Base-by-base conservation (phyloP, 371 early-diverging fungal species). In the Mycotypha africana region DNA sequence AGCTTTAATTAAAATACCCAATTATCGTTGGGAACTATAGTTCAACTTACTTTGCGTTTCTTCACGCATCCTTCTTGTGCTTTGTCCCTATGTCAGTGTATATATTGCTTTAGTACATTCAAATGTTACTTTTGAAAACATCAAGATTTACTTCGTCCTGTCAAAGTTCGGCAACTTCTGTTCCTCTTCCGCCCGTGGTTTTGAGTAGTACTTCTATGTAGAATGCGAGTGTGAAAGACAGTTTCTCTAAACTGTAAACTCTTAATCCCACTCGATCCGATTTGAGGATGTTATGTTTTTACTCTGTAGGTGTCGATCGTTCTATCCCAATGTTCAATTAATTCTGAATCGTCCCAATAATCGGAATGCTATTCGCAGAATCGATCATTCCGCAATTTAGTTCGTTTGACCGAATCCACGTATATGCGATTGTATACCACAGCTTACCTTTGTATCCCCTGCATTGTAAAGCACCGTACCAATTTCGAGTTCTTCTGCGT, bases 321-420 rank as follows among this genome's bases (percentile, higher is more conserved):
- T 38, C 19, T 44, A 17, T 60, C 60, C 60, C 60, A 60, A 23
- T 60, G 60, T 4, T 50, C 60, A 40, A 60, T 60, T 16, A 60
- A 31, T 19, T 60, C 60, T 2, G 55, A 39, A 26, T 60, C 60
- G 37, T 60, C 60, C 60, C 60, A 60, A 12, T 38, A 36, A 38
- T 54, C 51, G 2, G 39, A 32, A 38, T 49, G 22, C 54, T 59
- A 44, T n/a, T n/a, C n/a, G n/a, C n/a, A n/a, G n/a, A n/a, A n/a
- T n/a, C n/a, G n/a, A n/a, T n/a, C n/a, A n/a, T n/a, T n/a, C n/a
- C n/a, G n/a, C n/a, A 28, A 28, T 8, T 28, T 28, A 28, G 11
- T 28, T 28, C 28, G 11, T n/a, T n/a, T n/a, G n/a, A n/a, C 21
- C 20, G n/a, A 26, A 17, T 9, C 22, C 25, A 34, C 17, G 8